These are phyloP conservation scores for Heteromeles arbutifolia DNA, from an alignment of 306 rosid genomes.

Conservation along the genomic window DNA sequence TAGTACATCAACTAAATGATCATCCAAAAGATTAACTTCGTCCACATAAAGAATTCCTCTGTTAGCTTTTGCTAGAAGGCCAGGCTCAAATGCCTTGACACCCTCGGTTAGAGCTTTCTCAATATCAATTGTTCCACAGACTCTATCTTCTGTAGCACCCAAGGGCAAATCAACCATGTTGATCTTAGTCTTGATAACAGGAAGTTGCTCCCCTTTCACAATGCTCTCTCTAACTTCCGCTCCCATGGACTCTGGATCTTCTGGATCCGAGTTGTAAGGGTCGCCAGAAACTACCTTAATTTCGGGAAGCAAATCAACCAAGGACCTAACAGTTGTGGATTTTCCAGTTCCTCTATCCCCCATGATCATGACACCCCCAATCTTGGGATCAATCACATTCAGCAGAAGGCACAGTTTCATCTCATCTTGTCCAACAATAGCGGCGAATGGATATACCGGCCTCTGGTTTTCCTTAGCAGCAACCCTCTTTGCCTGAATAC, in stretches of 20 bases:
- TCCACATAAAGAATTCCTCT: slow-evolving; percentile 94
- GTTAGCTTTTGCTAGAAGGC: slow-evolving; percentile 89
- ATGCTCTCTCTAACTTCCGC: slow-evolving; percentile 68
- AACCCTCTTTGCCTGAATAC: slow-evolving; percentile 45
- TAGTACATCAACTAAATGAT: slow-evolving; percentile 86
- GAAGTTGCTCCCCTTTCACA: slow-evolving; percentile 56
- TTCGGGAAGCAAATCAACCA: slow-evolving; percentile 90
- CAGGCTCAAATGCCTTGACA: slow-evolving; percentile 93
- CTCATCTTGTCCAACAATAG: slow-evolving; percentile 97
- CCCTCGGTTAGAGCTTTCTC: slow-evolving; percentile 96
- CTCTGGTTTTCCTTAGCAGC: slow-evolving; percentile 58
- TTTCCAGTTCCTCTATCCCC: slow-evolving; percentile 96
- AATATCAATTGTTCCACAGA: slow-evolving; percentile 93
- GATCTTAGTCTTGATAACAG: slow-evolving; percentile 59
- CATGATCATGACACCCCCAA: slow-evolving; percentile 98
- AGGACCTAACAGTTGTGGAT: slow-evolving; percentile 79
- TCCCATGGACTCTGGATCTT: slow-evolving; percentile 92
- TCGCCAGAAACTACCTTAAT: slow-evolving; percentile 77
- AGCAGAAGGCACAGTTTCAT: slow-evolving; percentile 92
- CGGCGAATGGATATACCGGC: slow-evolving; percentile 89
- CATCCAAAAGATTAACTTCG: slow-evolving; percentile 92
- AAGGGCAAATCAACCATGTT: slow-evolving; percentile 96
- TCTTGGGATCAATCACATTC: slow-evolving; percentile 91
- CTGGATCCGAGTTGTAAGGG: slow-evolving; percentile 91
- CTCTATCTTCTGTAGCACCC: slow-evolving; percentile 95